phyloP scores from a whole-genome alignment of 2,329 filamentous ascomycete species.

The Neopestalotiopsis clavispora region DNA sequence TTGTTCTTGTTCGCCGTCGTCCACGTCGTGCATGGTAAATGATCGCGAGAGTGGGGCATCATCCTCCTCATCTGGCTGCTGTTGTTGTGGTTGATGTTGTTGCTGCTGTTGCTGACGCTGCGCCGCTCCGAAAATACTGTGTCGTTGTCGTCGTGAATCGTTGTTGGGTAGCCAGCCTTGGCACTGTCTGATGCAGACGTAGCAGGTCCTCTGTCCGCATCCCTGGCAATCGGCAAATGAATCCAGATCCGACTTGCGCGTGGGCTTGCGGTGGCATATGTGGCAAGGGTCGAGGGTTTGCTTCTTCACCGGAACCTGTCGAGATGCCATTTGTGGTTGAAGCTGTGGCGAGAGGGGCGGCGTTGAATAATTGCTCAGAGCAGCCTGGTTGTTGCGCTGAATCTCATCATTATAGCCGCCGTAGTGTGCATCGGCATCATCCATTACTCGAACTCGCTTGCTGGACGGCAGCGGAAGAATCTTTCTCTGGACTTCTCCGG shows the following conservation, averaged over 20 bases:
- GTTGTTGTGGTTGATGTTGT: conserved; percentile 33
- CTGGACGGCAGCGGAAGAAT: conserved; percentile 30
- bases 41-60: conserved; percentile 42
- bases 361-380: conserved; percentile 24
- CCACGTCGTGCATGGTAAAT: conserved; percentile 56
- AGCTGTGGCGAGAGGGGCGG: conserved; percentile 21
- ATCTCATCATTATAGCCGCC: conserved; percentile 1
- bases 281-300: conserved; percentile 61
- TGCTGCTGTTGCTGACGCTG: conserved; percentile 35
- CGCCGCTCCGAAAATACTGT: conserved; percentile 23
- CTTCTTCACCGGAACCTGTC: conserved; percentile 26
- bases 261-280: conserved; percentile 70
- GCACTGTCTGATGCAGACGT: conserved; percentile 71
- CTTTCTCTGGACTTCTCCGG: conserved; percentile 31
- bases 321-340: conserved; percentile 20
- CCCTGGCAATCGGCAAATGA: conserved; percentile 68
- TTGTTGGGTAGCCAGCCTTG: conserved; percentile 48
- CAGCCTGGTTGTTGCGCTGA: not conserved
- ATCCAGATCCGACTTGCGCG: conserved; percentile 68
- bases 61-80: conserved; percentile 28
- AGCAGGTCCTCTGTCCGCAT: conserved; percentile 68
- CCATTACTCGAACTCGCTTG: conserved; percentile 32
- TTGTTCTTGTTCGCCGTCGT: conserved; percentile 32
- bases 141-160: conserved; percentile 17
- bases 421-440: conserved; percentile 23